Percentiles rank a stretch among this genome's conserved stretches.
Evolutionary conservation across 306 rosid genomes (phyloP).

Genomic region (Comarum palustre): DNA sequence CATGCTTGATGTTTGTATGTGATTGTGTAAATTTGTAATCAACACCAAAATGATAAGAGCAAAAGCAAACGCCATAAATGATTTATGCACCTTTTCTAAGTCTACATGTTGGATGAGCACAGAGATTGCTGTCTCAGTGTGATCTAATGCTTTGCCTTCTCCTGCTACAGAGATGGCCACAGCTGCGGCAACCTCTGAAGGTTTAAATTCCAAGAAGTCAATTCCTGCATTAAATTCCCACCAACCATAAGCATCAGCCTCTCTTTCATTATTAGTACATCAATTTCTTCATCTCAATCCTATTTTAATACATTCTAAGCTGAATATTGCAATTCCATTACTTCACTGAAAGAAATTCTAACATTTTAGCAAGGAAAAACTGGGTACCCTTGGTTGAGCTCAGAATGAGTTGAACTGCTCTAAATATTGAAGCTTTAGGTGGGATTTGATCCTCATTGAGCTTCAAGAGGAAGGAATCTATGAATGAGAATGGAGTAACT

Average conservation of each 20-base stretch:
- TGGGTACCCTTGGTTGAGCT: conserved; percentile 50
- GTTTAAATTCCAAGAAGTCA: conserved; percentile 89
- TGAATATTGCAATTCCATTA: conserved; percentile 1
- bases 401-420: conserved; percentile 56
- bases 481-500: conserved; percentile 77
- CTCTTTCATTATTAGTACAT: conserved; percentile 20
- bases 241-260: conserved; percentile 36
- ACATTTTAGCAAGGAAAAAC: conserved; percentile 7
- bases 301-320: conserved; percentile 8
- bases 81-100: conserved; percentile 46
- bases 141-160: conserved; percentile 52
- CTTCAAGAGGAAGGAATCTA: conserved; percentile 69
- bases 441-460: conserved; percentile 51
- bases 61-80: conserved; percentile 26
- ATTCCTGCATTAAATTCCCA: conserved; percentile 73
- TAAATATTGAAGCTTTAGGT: conserved; percentile 34
- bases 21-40: conserved; percentile 16
- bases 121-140: conserved; percentile 46
- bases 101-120: conserved; percentile 56
- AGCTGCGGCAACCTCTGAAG: conserved; percentile 93
- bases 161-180: conserved; percentile 63
- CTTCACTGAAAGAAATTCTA: conserved; percentile 13
- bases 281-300: neutral
- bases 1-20: conserved; percentile 10
- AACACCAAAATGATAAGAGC: conserved; percentile 22